Base-by-base conservation (phyloP, 352 stramenopile species). In the Ochromonadaceae sp. region DNA sequence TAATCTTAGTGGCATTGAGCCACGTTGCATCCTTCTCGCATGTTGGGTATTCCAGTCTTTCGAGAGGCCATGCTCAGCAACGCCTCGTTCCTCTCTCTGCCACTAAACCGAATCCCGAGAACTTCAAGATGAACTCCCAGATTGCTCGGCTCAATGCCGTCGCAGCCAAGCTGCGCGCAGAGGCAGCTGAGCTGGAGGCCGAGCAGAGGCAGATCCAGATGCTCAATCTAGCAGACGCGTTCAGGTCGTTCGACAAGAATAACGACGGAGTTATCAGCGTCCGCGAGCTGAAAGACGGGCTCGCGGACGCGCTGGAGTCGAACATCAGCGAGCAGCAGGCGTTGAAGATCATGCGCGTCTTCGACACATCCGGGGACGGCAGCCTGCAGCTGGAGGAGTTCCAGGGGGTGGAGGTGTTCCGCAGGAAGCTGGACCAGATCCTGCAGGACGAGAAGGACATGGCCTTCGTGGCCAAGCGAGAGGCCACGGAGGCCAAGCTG, bases 201-300 rank as follows among this genome's bases (percentile, higher is more conserved):
- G 61, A 79, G n/a, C 74, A 78, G 53, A 70, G 74, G 9, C 47
- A 76, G 47, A 59, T 77, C 65, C 59, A 77, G 10, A 71, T 74
- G 0, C 61, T 67, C 14, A 71, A 70, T 3, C 68, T 73, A 25
- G 62, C 77, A 68, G 52, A 67, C 31, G 74, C 71, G 20, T 84
- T 84, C 60, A 31, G 67, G 20, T 71, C 72, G 43, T 84, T 84
- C 60, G 78, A 84, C 67, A 74, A 71, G 10, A 78, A 84, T 69
- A 50, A 73, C 34, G 76, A 82, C 66, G 78, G 78, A 30, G 66
- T 76, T 42, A 72, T 84, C 47, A 75, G 56, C 30, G 59, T 79
- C 30, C 47, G 70, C 38, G 78, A 84, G 67, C 66, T 84, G 9
- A 80, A 81, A 57, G 26, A 43, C 17, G 78, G 78, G 30, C 57